Evolutionary conservation across 2,329 filamentous ascomycete species (phyloP), one percentile per base, ranked within the genome.

Genomic region (Pseudocercospora musae): DNA sequence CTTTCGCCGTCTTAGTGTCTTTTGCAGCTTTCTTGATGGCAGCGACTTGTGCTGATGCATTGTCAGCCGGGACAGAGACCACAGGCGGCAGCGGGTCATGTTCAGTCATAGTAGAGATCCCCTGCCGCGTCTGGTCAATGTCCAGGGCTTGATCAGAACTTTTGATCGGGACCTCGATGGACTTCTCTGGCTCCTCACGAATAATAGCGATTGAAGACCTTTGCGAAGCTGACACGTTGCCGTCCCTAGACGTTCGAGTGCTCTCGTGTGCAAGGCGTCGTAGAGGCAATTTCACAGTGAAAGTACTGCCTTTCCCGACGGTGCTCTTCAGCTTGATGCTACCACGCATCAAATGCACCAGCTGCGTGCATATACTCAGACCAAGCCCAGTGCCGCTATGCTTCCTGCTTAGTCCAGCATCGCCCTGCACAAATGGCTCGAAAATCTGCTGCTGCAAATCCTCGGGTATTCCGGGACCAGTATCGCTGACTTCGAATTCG

Each of bases 351-450:
- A 96, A 79, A 13, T 81, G 86, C 4, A 92, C 90, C 31, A 97
- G 80, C 74, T 97, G 93, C 20, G 90, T 89, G 77, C 91, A 96
- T 70, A 97, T 97, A 71, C 90, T 94, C 58, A 97, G 76, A 1
- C 93, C 93, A 2, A 96, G 80, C 3, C 93, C 93, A 0, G 93
- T 96, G 15, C 93, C 93, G 21, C 92, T 92, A 72, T 89, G 96
- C 73, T 95, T 95, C 75, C 92, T 95, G 78, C 90, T 96, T n/a
- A 97, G 78, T 0, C 92, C 91, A 1, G 95, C 80, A 72, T 96
- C 92, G 18, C 90, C 93, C 76, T 97, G 93, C 0, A 96, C 90
- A 72, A 97, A 97, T 0, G 93, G 93, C 74, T 96, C 92, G 73
- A 97, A 97, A 11, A 97, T 91, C 67, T 88, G 88, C 59, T 90